These are phyloP conservation scores for Cladosporium sp. DNA, from an alignment of 2,329 filamentous ascomycete genomes.

Conservation along the genomic window DNA sequence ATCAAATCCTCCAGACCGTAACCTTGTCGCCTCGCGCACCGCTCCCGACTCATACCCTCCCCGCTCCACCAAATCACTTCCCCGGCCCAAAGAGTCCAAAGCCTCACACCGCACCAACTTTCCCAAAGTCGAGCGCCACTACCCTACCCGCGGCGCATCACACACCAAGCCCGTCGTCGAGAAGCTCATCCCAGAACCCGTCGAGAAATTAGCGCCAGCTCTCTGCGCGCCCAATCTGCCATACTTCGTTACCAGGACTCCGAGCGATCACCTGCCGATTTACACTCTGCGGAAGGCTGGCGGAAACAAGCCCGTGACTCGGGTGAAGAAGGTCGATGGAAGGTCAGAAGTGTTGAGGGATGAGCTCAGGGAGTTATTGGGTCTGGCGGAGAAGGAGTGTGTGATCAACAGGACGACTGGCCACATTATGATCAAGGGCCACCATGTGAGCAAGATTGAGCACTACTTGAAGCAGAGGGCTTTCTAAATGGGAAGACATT, in stretches of 20 bases:
- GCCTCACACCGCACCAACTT: slow-evolving; percentile 32
- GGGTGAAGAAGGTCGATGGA: slow-evolving; percentile 76
- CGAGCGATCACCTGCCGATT: slow-evolving; percentile 67
- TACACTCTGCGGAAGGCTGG: slow-evolving; percentile 72
- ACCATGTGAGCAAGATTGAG: slow-evolving; percentile 30
- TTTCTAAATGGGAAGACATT: slow-evolving; percentile 23
- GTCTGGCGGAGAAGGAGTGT: slow-evolving; percentile 44
- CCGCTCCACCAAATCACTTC: slow-evolving; percentile 27
- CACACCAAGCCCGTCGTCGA: slow-evolving; percentile 18
- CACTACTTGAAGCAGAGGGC: slow-evolving; percentile 33
- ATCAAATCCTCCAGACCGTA: slow-evolving; percentile 22
- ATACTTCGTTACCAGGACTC: slow-evolving; percentile 71
- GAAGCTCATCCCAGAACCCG: slow-evolving; percentile 24
- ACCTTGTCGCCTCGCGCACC: slow-evolving; percentile 31
- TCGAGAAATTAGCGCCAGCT: slow-evolving; percentile 22
- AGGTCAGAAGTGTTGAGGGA: slow-evolving; percentile 59
- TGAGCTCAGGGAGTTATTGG: slow-evolving; percentile 59
- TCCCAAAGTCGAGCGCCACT: slow-evolving; percentile 30
- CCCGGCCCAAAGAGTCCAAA: slow-evolving; percentile 33
- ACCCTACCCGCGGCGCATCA: slow-evolving; percentile 28
- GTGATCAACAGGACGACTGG: slow-evolving; percentile 60
- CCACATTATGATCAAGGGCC: slow-evolving; percentile 66
- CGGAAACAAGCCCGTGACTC: slow-evolving; percentile 69
- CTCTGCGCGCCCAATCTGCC: slow-evolving; percentile 46
- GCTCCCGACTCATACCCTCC: slow-evolving; percentile 31